Base-by-base conservation (phyloP, 2,329 filamentous ascomycete genomes). In the Zasmidium citrigriseum region DNA sequence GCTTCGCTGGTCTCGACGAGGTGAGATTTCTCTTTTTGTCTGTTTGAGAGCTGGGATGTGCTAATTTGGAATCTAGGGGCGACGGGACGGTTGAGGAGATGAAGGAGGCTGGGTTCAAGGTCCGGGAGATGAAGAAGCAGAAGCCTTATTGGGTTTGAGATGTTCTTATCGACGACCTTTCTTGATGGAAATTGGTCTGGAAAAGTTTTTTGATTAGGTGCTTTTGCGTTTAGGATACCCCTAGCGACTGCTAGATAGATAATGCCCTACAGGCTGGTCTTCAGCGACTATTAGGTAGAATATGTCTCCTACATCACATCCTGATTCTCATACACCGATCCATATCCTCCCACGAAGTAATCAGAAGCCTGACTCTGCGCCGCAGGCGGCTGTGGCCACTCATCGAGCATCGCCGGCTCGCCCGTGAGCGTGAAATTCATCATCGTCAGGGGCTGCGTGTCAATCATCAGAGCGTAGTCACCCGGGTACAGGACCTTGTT, bases 401-500 rank as follows among this genome's bases (percentile, higher is more conserved):
- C 49, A 53, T 80, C 82, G 52, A 84, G 60, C 16, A 78, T 70
- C 1, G 66, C 70, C 21, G 74, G 67, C 1, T 76, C 68, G 0
- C 82, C 82, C 0, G 74, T 80, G 58, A 84, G 69, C 2, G 72
- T 77, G 60, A 85, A 82, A 21, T 76, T 76, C 46, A 77, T 63
- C 34, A 62, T 70, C 0, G 75, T 72, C 49, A 76, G 65, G 1
- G 75, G 73, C 51, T 77, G 75, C 55, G 75, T 70, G 66, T 84
- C 82, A 9, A 84, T 53, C 50, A 75, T 64, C 11, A 84, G 47
- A 7, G 68, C 74, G 62, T 86, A 86, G 18, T 75, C 75, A 0
- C 82, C 83, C 0, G 82, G 83, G 67, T 82, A 85, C 10, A 86
- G 65, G 14, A 83, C 77, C 49, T 73, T 76, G 59, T 82, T 78